Evolutionary conservation across 1,284 basidiomycete genomes (phyloP).

Genomic region (Laetiporus sulphureus): DNA sequence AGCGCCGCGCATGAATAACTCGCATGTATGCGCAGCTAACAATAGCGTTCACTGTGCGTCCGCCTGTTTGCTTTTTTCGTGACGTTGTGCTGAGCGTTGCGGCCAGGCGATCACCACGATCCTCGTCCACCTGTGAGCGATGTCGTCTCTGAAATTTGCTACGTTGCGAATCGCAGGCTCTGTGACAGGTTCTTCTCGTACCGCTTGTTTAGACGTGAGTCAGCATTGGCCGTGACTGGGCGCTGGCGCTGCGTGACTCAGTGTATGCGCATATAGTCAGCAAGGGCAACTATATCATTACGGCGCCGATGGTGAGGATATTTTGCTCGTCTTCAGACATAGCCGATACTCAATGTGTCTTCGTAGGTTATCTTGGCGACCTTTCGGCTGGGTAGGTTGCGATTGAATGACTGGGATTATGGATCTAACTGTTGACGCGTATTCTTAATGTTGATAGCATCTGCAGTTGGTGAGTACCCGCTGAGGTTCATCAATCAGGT

Average conservation of each 20-base stretch:
- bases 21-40: constrained; percentile 9
- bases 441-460: neutral
- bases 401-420: neutral
- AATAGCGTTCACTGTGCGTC: constrained; percentile 15
- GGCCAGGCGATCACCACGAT: constrained; percentile 16
- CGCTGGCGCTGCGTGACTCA: neutral
- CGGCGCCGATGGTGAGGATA: constrained; percentile 16
- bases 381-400: constrained; percentile 1
- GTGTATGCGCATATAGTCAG: constrained; percentile 13
- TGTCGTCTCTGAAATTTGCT: neutral
- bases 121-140: constrained; percentile 17
- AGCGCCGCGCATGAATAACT: neutral
- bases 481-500: neutral
- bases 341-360: too few species aligned
- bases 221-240: too few species aligned
- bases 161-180: neutral
- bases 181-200: constrained; percentile 18
- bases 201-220: constrained; percentile 17
- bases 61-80: neutral
- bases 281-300: constrained; percentile 19
- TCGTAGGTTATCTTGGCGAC: constrained; percentile 11
- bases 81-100: neutral
- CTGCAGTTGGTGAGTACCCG: constrained; percentile 5
- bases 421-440: too few species aligned
- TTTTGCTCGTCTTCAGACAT: too few species aligned